Conservation (phyloP, 1,139 yeast species). For the Candida freyschussii region DNA sequence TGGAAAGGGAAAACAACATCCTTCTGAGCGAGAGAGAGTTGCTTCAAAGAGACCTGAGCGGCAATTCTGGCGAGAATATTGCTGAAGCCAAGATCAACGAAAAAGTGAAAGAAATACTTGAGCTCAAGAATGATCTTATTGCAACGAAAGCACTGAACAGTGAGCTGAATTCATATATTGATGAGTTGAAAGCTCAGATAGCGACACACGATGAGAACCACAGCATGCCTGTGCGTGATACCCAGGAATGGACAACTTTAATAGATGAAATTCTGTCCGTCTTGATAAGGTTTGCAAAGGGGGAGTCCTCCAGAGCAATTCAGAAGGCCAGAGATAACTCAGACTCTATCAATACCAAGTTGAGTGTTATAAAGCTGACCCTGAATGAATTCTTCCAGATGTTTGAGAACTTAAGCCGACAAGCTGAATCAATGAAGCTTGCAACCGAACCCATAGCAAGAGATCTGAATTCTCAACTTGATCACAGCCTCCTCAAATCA, state of each 20-base stretch:
- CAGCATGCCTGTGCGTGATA: slow-evolving; percentile 27
- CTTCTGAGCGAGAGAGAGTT: slow-evolving; percentile 16
- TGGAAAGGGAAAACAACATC: slow-evolving; percentile 22
- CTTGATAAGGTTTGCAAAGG: slow-evolving; percentile 21
- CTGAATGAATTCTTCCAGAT: slow-evolving; percentile 22
- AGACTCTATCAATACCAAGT: slow-evolving; percentile 29
- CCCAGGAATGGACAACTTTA: slow-evolving; percentile 27
- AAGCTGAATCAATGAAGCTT: slow-evolving; percentile 3
- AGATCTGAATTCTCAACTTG: slow-evolving; percentile 1
- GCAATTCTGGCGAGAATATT: slow-evolving; percentile 13
- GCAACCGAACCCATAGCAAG: neutral
- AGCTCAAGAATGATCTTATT: slow-evolving; percentile 25
- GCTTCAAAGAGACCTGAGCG: slow-evolving; percentile 20
- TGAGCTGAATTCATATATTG: slow-evolving; percentile 20
- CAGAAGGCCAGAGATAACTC: slow-evolving; percentile 28
- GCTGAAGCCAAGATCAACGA: slow-evolving; percentile 15
- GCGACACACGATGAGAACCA: slow-evolving; percentile 26
- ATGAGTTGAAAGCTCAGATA: slow-evolving; percentile 22
- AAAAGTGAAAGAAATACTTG: slow-evolving; percentile 22
- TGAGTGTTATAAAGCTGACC: slow-evolving; percentile 27
- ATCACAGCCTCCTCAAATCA: slow-evolving; percentile 11
- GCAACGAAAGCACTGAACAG: slow-evolving; percentile 25
- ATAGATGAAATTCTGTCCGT: slow-evolving; percentile 28
- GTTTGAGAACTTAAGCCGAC: slow-evolving; percentile 2
- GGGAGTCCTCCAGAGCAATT: slow-evolving; percentile 27